These are phyloP conservation scores for Tubosaeta sp. DNA, from an alignment of 768 basidiomycete genomes.

Conservation along the genomic window DNA sequence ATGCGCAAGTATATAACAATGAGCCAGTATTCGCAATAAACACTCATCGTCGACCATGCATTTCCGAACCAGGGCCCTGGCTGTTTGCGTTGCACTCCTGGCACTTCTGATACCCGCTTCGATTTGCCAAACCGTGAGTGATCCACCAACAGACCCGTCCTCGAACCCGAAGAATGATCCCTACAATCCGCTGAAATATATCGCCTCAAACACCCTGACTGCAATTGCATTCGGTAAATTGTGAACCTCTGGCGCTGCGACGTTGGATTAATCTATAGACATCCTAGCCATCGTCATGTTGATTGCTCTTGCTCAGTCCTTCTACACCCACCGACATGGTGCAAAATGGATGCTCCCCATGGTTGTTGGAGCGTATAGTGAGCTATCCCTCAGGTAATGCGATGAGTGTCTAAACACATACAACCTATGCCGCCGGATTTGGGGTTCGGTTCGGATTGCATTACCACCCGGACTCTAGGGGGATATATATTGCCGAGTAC, in stretches of 20 bases:
- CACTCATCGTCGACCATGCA: neutral
- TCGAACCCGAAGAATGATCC: constrained; percentile 49
- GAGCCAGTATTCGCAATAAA: neutral
- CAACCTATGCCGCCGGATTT: constrained; percentile 57
- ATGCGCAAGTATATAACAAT: neutral
- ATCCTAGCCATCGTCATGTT: constrained; percentile 30
- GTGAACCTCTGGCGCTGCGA: neutral
- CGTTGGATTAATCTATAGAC: neutral
- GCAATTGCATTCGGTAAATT: constrained; percentile 44
- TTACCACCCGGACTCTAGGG: constrained; percentile 46
- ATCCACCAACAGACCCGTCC: neutral
- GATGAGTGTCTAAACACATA: neutral
- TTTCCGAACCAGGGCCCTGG: neutral
- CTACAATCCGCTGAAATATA: constrained; percentile 52
- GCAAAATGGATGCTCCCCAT: constrained; percentile 58
- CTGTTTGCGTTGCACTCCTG: neutral
- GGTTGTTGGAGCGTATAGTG: constrained; percentile 57
- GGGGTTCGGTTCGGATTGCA: constrained; percentile 58
- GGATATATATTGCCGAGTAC: constrained; percentile 53
- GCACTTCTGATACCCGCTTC: neutral
- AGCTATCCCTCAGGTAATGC: constrained; percentile 13
- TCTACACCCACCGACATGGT: constrained; percentile 40
- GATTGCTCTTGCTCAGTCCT: constrained; percentile 43
- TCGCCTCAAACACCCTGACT: constrained; percentile 50
- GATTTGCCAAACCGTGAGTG: neutral